Evolutionary conservation across 2,329 filamentous ascomycete genomes (phyloP), one percentile per base, ranked within the genome.

Genomic region (Paraconiothyrium brasiliense): DNA sequence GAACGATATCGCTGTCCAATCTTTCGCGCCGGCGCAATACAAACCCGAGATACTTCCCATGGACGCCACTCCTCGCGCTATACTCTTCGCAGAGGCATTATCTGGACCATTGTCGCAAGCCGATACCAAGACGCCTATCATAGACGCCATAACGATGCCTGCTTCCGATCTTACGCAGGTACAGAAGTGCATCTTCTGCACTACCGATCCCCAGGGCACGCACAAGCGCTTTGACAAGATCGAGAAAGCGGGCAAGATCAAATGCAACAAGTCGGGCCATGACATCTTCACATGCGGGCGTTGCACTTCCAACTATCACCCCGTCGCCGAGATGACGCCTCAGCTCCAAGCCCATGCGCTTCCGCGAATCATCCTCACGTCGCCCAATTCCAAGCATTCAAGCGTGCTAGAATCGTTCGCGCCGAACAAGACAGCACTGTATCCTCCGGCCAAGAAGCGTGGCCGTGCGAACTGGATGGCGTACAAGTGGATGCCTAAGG

Each of bases 161-260:
- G n/a, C 43, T 22, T 10, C 43, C 10, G 4, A 24, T 24, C 43
- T 46, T 20, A 6, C 43, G 8, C 43, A 46, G 10, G 20, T 46
- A 22, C 43, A 46, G 24, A 24, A 22, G 20, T 46, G 43, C 20
- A 24, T 46, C 43, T 46, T 46, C 20, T 46, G 43, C 43, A 20
- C 20, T 2, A 4, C n/a, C 8, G 43, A 46, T 13, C 43, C 43
- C 10, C 20, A 46, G 11, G 20, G 43, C n/a, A 46, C 43, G 1
- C 43, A 46, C 43, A 46, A 46, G 43, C 43, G 43, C n/a, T 46
- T 46, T 20, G 20, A 24, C 43, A 46, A 46, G 7, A 46, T 46
- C 20, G 43, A 22, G 20, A 46, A 46, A 46, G 43, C 20, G 8
- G 9, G 24, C n/a, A 46, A 20, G 10, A 46, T 46, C 43, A 46